Evolutionary conservation across 768 basidiomycete genomes (phyloP).

Genomic region (Coprinopsis cinerea): DNA sequence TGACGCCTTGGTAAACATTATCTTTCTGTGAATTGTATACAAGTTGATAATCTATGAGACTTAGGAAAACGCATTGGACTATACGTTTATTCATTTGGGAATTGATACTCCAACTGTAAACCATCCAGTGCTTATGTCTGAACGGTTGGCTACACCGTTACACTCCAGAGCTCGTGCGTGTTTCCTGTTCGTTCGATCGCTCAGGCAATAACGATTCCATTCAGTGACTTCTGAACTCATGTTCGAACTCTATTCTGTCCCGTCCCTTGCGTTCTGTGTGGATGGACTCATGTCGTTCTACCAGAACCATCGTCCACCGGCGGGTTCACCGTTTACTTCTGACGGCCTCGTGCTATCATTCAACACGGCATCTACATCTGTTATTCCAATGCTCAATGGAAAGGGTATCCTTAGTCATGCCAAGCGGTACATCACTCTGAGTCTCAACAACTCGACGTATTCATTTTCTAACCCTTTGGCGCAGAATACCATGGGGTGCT

Average conservation of each 20-base stretch:
- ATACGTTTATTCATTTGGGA: slow-evolving; percentile 81
- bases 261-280: slow-evolving; percentile 80
- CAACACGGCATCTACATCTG: slow-evolving; percentile 85
- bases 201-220: neutral
- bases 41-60: slow-evolving; percentile 22
- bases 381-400: slow-evolving; percentile 83
- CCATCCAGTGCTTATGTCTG: slow-evolving; percentile 92
- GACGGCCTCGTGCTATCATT: slow-evolving; percentile 89
- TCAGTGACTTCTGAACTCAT: slow-evolving; percentile 93
- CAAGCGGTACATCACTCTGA: slow-evolving; percentile 72
- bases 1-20: slow-evolving; percentile 78
- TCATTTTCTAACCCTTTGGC: neutral
- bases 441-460: neutral
- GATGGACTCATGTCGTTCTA: slow-evolving; percentile 94
- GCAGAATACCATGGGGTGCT: slow-evolving; percentile 91
- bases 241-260: slow-evolving; percentile 89
- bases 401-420: slow-evolving; percentile 79
- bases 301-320: slow-evolving; percentile 53
- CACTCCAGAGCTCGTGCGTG: slow-evolving; percentile 81
- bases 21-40: slow-evolving; percentile 9
- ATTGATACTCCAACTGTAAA: slow-evolving; percentile 70
- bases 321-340: slow-evolving; percentile 33
- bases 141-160: slow-evolving; percentile 80
- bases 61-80: slow-evolving; percentile 94
- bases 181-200: slow-evolving; percentile 1